These are phyloP conservation scores for Amaranthus cruentus DNA, from an alignment of 148 eudicot genomes.

Conservation along the genomic window DNA sequence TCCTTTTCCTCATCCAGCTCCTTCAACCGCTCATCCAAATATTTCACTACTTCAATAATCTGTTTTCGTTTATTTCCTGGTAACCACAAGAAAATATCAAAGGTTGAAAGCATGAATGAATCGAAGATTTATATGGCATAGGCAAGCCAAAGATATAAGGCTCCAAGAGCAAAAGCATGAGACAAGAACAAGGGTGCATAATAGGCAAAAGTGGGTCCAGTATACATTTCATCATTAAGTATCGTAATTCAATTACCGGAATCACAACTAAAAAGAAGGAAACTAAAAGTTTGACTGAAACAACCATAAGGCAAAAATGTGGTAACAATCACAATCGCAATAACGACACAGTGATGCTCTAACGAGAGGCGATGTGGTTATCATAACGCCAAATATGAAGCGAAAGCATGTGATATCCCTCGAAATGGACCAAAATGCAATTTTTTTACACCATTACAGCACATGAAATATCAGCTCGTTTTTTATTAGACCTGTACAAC, in stretches of 20 bases:
- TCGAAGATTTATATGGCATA: not conserved
- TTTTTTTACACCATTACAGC: no score
- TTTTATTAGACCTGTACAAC: no score
- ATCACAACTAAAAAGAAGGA: no score
- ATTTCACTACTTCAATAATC: conserved; percentile 95
- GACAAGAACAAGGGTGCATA: not conserved
- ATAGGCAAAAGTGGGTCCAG: not conserved
- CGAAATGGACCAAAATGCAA: no score
- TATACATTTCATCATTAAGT: no score
- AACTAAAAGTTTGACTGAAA: no score
- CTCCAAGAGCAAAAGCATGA: not conserved
- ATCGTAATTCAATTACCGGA: not conserved
- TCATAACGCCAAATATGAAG: no score
- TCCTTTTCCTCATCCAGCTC: conserved; percentile 98
- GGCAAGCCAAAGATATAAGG: not conserved
- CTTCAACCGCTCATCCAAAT: conserved; percentile 91
- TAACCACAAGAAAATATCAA: not conserved
- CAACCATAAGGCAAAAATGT: no score
- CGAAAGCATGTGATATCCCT: not conserved
- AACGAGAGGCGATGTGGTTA: no score
- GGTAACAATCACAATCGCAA: no score
- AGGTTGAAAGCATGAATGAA: not conserved
- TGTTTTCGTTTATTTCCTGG: conserved; percentile 90
- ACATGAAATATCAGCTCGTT: no score
- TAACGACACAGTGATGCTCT: no score